Evolutionary conservation across 2,329 filamentous ascomycete species (phyloP).

Genomic region (Trichophaea hybrida): DNA sequence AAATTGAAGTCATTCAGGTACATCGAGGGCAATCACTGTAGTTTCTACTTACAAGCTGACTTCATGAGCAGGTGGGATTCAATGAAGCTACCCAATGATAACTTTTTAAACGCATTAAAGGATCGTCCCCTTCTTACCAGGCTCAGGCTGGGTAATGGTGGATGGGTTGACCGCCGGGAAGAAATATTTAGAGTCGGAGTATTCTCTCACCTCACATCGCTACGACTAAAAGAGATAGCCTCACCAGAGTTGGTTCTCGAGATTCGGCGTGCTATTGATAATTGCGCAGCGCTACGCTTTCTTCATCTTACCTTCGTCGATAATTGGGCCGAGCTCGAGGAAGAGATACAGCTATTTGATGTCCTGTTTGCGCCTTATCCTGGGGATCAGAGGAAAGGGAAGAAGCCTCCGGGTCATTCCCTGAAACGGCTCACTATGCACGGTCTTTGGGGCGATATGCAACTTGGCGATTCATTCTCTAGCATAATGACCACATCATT

Average conservation of each 20-base stretch:
- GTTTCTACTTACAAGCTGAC: not conserved
- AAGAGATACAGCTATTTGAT: not conserved
- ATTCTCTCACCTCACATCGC: not conserved
- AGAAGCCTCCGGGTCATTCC: not conserved
- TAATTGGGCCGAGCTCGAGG: not conserved
- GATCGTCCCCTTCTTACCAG: not conserved
- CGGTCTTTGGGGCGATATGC: no score
- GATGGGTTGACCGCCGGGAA: not conserved
- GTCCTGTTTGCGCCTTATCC: not conserved
- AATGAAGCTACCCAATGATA: not conserved
- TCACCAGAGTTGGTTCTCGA: not conserved
- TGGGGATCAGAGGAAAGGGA: not conserved
- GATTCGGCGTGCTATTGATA: not conserved
- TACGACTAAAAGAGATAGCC: not conserved
- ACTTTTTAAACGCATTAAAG: not conserved
- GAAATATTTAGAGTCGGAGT: not conserved
- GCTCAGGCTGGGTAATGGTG: not conserved
- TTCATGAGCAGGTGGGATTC: constrained; percentile 1
- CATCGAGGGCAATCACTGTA: not conserved
- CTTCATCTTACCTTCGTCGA: not conserved
- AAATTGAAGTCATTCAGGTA: constrained; percentile 8
- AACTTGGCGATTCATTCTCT: no score
- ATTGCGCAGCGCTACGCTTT: not conserved
- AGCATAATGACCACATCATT: not conserved
- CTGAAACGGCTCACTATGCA: no score